Evolutionary conservation across 352 stramenopile species (phyloP), one percentile per base, ranked within the genome.

Genomic region (Pythium myriotylum): DNA sequence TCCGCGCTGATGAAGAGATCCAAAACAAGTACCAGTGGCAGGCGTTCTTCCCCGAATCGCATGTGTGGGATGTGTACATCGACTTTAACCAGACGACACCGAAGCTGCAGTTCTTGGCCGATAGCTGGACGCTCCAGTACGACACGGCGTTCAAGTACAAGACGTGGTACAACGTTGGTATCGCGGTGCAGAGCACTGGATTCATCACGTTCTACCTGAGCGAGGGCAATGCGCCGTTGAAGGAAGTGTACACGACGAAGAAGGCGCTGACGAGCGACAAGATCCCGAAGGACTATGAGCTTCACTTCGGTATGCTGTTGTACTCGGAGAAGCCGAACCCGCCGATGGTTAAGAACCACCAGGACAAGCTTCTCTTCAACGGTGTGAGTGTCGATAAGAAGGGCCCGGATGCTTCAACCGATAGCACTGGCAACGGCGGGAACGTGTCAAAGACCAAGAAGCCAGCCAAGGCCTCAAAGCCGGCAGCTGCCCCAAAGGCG

Each of bases 21-120:
- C 51, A 48, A 23, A 58, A 58, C 51, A 58, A 58, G 39, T 58
- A 58, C 51, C 39, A 47, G 51, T 58, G 51, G 51, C 51, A 58
- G 24, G 51, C 22, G 35, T 58, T 41, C 37, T 49, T 58, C 22
- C 37, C 51, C 2, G 51, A 58, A 37, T 58, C 35, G 35, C 51
- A 58, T 26, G 35, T 39, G 1, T 58, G 23, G 9, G 51, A 58
- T 27, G 51, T 58, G 13, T 58, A 58, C 37, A 23, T 58, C 20
- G 51, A 58, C 51, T 58, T 58, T 37, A 48, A 33, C 16, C 48
- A 54, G 49, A 46, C 49, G 49, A n/a, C 49, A 20, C 49, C 49
- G 17, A 45, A 56, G 49, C 49, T 56, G 32, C 49, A 56, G 35
- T 56, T 56, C 22, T 33, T 56, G 19, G 49, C 49, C 13, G 49